Evolutionary conservation across 2,329 filamentous ascomycete genomes (phyloP).

Genomic region (Exophiala mesophila): DNA sequence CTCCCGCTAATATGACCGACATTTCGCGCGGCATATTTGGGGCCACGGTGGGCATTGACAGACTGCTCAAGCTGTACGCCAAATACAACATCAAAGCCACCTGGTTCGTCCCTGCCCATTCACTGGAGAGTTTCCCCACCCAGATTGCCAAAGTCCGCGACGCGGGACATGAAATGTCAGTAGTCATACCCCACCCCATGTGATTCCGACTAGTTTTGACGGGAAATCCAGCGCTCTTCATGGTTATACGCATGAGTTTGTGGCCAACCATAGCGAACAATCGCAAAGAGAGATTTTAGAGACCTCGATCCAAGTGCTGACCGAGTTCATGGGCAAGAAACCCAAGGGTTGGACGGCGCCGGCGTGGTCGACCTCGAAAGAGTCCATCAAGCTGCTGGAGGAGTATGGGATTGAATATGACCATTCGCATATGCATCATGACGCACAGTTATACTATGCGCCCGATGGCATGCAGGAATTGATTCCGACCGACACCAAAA

Average conservation of each 20-base stretch:
- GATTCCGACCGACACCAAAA: slow-evolving; percentile 17
- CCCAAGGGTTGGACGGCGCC: slow-evolving; percentile 43
- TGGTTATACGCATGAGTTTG: slow-evolving; percentile 43
- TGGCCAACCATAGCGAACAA: too few relatives aligned
- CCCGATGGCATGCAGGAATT: slow-evolving; percentile 13
- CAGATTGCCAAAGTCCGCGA: slow-evolving; percentile 41
- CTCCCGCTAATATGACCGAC: slow-evolving; percentile 31
- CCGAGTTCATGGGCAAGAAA: slow-evolving; percentile 36
- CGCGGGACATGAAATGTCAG: slow-evolving; percentile 39
- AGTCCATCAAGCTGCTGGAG: slow-evolving; percentile 37
- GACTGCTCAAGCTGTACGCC: slow-evolving; percentile 36
- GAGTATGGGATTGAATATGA: slow-evolving; percentile 43
- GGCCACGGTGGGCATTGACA: slow-evolving; percentile 24
- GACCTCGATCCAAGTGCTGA: slow-evolving; percentile 37
- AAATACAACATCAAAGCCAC: slow-evolving; percentile 47
- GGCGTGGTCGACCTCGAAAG: slow-evolving; percentile 37
- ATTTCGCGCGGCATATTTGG: slow-evolving; percentile 27
- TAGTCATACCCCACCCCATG: slow-evolving; percentile 25
- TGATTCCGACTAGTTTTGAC: too few relatives aligned
- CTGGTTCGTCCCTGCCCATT: slow-evolving; percentile 57
- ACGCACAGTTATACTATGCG: slow-evolving; percentile 29
- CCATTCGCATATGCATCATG: slow-evolving; percentile 48
- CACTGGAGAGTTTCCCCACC: slow-evolving; percentile 50
- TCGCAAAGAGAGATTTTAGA: slow-evolving; percentile 36
- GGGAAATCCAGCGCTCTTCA: slow-evolving; percentile 39